Conservation (phyloP, 352 stramenopile genomes). For the Globisporangium takayamanum region DNA sequence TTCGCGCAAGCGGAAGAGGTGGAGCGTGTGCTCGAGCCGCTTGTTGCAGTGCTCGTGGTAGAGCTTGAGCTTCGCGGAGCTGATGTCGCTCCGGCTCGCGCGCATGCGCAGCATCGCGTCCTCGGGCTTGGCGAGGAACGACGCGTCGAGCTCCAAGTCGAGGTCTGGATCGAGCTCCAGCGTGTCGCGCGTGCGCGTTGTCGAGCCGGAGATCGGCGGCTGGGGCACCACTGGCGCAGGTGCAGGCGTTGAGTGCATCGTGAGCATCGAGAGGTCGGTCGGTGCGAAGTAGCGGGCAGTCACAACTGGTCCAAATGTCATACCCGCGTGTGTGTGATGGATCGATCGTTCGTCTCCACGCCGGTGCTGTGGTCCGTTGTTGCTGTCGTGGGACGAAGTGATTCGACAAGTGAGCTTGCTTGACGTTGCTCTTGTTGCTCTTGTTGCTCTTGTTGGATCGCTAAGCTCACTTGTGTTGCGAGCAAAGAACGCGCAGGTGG, state of each 20-base stretch:
- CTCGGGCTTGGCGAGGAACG: constrained; percentile 12
- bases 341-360: neutral
- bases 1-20: constrained; percentile 39
- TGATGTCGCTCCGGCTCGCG: constrained; percentile 28
- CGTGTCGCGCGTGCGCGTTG: constrained; percentile 4
- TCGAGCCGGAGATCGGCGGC: constrained; percentile 8
- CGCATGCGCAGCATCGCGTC: constrained; percentile 12
- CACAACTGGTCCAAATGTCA: constrained; percentile 2
- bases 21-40: constrained; percentile 32
- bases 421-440: too few relatives aligned
- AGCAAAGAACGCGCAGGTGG: too few relatives aligned
- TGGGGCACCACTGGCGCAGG: neutral
- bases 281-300: neutral
- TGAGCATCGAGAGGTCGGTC: neutral
- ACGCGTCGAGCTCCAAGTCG: constrained; percentile 12
- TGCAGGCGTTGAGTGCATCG: neutral
- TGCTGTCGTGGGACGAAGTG: constrained; percentile 2
- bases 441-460: too few relatives aligned
- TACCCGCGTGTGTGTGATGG: neutral
- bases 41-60: constrained; percentile 49
- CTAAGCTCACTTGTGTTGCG: too few relatives aligned
- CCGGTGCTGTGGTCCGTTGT: too few relatives aligned
- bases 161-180: constrained; percentile 13
- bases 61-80: constrained; percentile 27
- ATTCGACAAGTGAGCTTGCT: constrained; percentile 5